Evolutionary conservation across 371 early-diverging fungal genomes (phyloP), one percentile per base, ranked within the genome.

Genomic region (Cokeromyces recurvatus): DNA sequence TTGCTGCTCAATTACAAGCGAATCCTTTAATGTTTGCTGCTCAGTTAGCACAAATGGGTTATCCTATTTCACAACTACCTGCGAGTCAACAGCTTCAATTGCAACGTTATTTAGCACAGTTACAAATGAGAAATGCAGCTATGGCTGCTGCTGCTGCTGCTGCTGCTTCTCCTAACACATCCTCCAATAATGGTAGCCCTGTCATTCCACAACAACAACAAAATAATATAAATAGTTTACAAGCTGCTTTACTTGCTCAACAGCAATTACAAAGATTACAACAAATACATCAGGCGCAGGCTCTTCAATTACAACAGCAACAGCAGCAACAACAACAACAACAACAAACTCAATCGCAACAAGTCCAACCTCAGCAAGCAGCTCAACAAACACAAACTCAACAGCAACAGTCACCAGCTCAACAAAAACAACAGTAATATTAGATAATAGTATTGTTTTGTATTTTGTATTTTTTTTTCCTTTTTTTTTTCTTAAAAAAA

Each of bases 41-140:
- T 6, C 71, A 71, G 37, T 43, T 71, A 17, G 65, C 64, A 0
- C 71, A 71, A 46, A 64, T 71, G 63, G 71, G 71, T 3, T 71
- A 71, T 40, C 63, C 68, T 25, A 58, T 71, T 32, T 66, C 63
- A 14, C 71, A 71, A 40, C 52, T 71, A 2, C 54, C 57, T 5
- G 54, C 65, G 11, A 57, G 42, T 24, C 71, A 71, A 36, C 71
- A 71, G 46, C 43, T 58, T 0, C 62, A 67, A 29, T 31, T 71
- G n/a, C 71, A 71, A 41, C 53, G 68, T 9, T 71, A 71, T 41
- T 44, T 71, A 21, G 53, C 60, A 4, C 71, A 71, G 32, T 23
- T 71, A 24, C 71, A 67, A 42, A 49, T 71, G 56, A 56, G 68
- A 43, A 71, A 62, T 32, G 67, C 65, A 3, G 59, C 62, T 27